Evolutionary conservation across 345 rosid species (phyloP).

Genomic region (Arabidopsis suecica): DNA sequence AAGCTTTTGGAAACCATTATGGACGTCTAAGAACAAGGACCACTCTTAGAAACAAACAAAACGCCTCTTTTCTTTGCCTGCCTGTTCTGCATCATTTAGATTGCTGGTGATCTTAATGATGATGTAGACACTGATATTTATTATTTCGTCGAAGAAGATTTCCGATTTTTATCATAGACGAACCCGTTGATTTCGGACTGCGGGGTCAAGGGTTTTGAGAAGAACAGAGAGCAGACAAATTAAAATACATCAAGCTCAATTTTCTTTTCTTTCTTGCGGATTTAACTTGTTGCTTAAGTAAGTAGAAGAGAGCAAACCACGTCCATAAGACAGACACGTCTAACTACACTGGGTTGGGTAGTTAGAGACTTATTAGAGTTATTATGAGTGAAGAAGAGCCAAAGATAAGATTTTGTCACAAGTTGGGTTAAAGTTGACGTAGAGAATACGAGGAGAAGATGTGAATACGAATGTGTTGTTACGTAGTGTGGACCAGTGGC

Average conservation of each 20-base stretch:
- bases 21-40: slow-evolving; percentile 36
- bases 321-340: slow-evolving; percentile 2
- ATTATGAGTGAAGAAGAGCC: slow-evolving; percentile 6
- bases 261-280: not conserved
- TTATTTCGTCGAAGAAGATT: not conserved
- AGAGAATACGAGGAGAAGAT: slow-evolving; percentile 29
- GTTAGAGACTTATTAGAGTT: slow-evolving; percentile 3
- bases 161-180: not conserved
- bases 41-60: slow-evolving; percentile 46
- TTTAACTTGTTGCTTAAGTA: slow-evolving; percentile 30
- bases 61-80: slow-evolving; percentile 46
- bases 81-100: slow-evolving; percentile 41
- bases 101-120: slow-evolving; percentile 8
- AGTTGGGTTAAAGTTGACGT: slow-evolving; percentile 40
- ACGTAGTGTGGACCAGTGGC: slow-evolving; percentile 42
- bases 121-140: slow-evolving; percentile 39
- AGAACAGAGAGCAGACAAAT: slow-evolving; percentile 14
- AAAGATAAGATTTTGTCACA: slow-evolving; percentile 13
- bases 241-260: slow-evolving; percentile 13
- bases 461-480: slow-evolving; percentile 22
- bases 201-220: not conserved
- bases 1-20: slow-evolving; percentile 44
- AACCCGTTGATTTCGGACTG: not conserved
- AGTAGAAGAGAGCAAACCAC: slow-evolving; percentile 15
- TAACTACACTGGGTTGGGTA: not conserved